Percentiles rank a stretch among this genome's conserved stretches.
These are phyloP conservation scores for Tolypocladium paradoxum DNA, from an alignment of 2,329 filamentous ascomycete genomes.

Conservation along the genomic window DNA sequence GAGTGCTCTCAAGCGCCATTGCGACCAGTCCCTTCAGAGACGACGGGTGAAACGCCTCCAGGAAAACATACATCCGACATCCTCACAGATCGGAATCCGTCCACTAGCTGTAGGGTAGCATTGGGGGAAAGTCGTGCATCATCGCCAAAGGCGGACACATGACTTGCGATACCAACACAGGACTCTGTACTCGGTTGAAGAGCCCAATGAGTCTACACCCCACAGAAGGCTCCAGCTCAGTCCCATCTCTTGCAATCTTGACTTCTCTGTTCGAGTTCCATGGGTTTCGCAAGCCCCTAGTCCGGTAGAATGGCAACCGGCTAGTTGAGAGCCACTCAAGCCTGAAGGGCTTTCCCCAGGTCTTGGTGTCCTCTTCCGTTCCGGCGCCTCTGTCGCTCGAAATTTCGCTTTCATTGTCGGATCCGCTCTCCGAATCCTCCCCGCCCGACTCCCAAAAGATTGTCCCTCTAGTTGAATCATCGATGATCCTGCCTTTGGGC, in stretches of 20 bases:
- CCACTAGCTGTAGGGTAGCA: conserved; percentile 22
- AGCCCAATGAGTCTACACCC: conserved; percentile 67
- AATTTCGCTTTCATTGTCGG: conserved; percentile 31
- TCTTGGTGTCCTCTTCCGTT: conserved; percentile 43
- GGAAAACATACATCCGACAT: neutral
- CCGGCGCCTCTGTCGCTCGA: conserved; percentile 27
- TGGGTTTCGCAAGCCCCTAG: conserved; percentile 75
- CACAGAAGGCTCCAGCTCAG: conserved; percentile 76
- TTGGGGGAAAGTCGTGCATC: conserved; percentile 26
- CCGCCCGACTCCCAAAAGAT: conserved; percentile 90
- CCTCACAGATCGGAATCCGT: neutral
- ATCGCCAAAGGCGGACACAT: conserved; percentile 22
- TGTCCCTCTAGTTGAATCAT: conserved; percentile 85
- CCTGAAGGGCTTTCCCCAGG: conserved; percentile 85
- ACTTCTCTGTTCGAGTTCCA: conserved; percentile 95
- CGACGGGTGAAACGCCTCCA: neutral
- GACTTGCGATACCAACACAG: conserved; percentile 18
- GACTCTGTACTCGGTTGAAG: conserved; percentile 52
- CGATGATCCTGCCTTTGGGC: conserved; percentile 77
- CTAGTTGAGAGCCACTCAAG: conserved; percentile 83
- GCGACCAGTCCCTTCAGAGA: neutral
- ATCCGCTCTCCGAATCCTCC: conserved; percentile 37
- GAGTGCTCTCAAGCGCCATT: neutral
- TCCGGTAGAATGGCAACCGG: conserved; percentile 78
- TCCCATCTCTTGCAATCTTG: conserved; percentile 91